Evolutionary conservation across 371 early-diverging fungal genomes (phyloP).

Genomic region (Zopfochytrium polystomum): DNA sequence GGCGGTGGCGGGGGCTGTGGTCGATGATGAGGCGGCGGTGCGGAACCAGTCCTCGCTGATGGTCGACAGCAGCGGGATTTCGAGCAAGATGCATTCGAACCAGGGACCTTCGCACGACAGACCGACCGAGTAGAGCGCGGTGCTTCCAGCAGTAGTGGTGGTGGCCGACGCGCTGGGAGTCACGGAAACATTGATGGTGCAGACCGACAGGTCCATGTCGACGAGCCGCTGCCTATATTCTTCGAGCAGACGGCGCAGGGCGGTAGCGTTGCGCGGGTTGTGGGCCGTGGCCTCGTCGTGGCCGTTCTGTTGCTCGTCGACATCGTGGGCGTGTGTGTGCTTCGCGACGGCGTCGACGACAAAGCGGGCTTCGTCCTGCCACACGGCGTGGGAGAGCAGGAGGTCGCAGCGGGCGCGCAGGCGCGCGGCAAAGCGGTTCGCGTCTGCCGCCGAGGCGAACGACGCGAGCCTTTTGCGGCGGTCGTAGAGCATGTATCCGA

Average conservation of each 20-base stretch:
- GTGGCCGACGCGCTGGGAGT: background rate
- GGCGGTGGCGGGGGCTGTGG: background rate
- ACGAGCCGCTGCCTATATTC: background rate
- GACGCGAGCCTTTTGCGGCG: background rate
- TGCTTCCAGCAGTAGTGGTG: background rate
- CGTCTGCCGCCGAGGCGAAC: background rate
- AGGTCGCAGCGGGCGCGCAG: background rate
- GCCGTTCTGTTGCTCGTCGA: too few relatives aligned
- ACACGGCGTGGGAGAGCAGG: background rate
- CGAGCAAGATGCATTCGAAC: background rate
- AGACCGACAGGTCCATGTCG: background rate
- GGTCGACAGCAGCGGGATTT: background rate
- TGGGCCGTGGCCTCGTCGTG: too few relatives aligned
- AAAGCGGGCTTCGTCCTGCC: background rate
- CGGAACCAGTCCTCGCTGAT: background rate
- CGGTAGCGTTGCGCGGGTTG: too few relatives aligned
- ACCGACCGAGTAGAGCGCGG: background rate
- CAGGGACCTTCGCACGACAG: background rate
- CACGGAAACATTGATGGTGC: background rate
- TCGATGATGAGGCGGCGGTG: background rate
- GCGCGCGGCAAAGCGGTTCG: background rate
- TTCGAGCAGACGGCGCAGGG: too few relatives aligned
- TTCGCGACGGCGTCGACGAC: background rate
- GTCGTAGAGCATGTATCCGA: background rate
- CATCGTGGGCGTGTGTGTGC: background rate